Conservation (phyloP, 1,139 yeast species). For the Lodderomyces parapsilosis region DNA sequence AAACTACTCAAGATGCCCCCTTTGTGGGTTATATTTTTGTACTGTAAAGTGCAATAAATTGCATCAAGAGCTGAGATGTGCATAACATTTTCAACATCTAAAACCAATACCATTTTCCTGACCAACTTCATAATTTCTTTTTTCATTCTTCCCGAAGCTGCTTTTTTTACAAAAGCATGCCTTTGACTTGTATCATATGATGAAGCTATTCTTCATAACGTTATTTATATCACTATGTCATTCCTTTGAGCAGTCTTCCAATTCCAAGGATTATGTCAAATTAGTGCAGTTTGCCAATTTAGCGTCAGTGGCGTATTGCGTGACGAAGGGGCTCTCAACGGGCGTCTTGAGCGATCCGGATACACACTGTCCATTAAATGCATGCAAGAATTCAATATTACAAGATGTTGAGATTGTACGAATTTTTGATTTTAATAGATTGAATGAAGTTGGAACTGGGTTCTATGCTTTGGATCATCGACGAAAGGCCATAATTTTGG, state of each 20-base stretch:
- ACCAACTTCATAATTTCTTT: not conserved
- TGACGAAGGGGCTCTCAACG: conserved; percentile 26
- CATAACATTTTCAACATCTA: conserved; percentile 15
- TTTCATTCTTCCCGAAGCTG: not conserved
- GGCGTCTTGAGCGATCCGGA: conserved; percentile 23
- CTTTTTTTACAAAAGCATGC: conserved; percentile 1
- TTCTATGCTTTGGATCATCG: conserved; percentile 43
- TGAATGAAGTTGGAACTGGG: conserved; percentile 54
- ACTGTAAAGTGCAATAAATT: conserved; percentile 41
- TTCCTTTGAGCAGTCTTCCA: not conserved
- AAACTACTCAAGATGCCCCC: conserved; percentile 38
- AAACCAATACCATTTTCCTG: not conserved
- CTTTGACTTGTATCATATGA: not conserved
- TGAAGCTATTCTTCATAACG: conserved; percentile 1
- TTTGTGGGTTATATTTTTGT: conserved; percentile 44
- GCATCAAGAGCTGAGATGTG: conserved; percentile 46
- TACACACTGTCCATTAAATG: conserved; percentile 21
- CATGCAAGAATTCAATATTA: conserved; percentile 22
- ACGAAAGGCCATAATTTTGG: conserved; percentile 35
- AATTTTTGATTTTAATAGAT: conserved; percentile 38
- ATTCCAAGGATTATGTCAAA: conserved; percentile 24
- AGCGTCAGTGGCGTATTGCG: conserved; percentile 40
- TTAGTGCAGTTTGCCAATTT: conserved; percentile 35
- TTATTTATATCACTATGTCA: not conserved
- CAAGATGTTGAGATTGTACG: conserved; percentile 30